phyloP scores from a whole-genome alignment of 345 rosid species.

The Microthlaspi erraticum region DNA sequence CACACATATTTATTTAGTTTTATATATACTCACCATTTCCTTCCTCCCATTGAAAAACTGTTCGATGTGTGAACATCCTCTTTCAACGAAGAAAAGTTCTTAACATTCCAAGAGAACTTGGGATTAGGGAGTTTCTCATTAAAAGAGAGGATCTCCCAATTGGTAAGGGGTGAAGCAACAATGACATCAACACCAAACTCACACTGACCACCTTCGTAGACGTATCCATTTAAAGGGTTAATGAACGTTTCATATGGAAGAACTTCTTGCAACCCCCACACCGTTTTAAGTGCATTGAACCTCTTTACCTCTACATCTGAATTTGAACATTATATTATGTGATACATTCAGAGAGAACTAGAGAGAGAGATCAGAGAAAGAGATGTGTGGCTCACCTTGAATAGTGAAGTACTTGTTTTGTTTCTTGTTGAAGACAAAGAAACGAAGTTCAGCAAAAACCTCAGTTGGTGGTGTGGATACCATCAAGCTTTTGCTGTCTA shows the following conservation, averaged over 20 bases:
- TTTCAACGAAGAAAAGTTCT: too few species aligned
- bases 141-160: neutral
- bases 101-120: too few species aligned
- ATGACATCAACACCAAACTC: slow-evolving; percentile 7
- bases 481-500: slow-evolving; percentile 4
- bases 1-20: too few species aligned
- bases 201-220: neutral
- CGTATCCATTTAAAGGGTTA: neutral
- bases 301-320: neutral
- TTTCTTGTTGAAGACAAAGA: slow-evolving; percentile 1
- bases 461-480: neutral
- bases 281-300: slow-evolving; percentile 5
- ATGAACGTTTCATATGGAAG: neutral
- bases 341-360: too few species aligned
- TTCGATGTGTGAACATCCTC: too few species aligned
- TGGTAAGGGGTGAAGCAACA: neutral
- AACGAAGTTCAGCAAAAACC: neutral
- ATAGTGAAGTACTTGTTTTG: neutral
- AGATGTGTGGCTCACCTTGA: too few species aligned
- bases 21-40: too few species aligned
- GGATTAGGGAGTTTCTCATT: neutral
- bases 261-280: neutral
- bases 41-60: too few species aligned
- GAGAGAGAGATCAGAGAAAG: too few species aligned
- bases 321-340: neutral